Conservation (phyloP, 352 stramenopile species). For the Globisporangium ultimum region DNA sequence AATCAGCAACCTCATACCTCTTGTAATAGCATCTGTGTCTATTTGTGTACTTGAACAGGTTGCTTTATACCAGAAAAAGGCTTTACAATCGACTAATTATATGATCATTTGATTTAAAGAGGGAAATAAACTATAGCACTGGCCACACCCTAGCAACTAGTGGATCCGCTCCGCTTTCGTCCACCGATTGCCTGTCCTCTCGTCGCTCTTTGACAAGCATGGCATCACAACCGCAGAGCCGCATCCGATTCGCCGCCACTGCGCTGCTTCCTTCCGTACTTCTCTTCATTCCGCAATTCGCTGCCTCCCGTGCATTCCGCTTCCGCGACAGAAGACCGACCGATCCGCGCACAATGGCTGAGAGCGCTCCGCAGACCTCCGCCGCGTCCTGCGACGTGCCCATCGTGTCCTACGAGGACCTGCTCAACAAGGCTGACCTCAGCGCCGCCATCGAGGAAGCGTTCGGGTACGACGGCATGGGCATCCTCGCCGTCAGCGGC, state of each 20-base stretch:
- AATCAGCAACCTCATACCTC: background rate
- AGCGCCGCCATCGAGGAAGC: slow-evolving; percentile 60
- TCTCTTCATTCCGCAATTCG: slow-evolving; percentile 8
- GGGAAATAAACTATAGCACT: background rate
- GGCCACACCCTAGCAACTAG: background rate
- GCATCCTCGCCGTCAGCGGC: slow-evolving; percentile 86
- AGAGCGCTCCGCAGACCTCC: background rate
- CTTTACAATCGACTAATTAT: background rate
- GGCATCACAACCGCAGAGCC: background rate
- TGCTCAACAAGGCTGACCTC: slow-evolving; percentile 45
- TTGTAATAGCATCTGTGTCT: background rate
- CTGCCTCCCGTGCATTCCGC: slow-evolving; percentile 1
- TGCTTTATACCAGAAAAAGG: no score
- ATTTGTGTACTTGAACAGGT: no score
- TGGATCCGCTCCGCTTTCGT: background rate
- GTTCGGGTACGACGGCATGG: slow-evolving; percentile 89
- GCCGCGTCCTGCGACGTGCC: slow-evolving; percentile 43
- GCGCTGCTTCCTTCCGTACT: background rate
- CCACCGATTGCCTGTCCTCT: background rate
- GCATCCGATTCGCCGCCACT: background rate
- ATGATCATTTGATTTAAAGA: background rate
- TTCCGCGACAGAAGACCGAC: background rate
- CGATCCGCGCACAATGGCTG: background rate
- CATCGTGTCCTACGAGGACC: slow-evolving; percentile 55
- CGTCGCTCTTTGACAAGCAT: slow-evolving; percentile 6